These are phyloP conservation scores for Strobilomyces confusus DNA, from an alignment of 768 basidiomycete genomes.

Conservation along the genomic window DNA sequence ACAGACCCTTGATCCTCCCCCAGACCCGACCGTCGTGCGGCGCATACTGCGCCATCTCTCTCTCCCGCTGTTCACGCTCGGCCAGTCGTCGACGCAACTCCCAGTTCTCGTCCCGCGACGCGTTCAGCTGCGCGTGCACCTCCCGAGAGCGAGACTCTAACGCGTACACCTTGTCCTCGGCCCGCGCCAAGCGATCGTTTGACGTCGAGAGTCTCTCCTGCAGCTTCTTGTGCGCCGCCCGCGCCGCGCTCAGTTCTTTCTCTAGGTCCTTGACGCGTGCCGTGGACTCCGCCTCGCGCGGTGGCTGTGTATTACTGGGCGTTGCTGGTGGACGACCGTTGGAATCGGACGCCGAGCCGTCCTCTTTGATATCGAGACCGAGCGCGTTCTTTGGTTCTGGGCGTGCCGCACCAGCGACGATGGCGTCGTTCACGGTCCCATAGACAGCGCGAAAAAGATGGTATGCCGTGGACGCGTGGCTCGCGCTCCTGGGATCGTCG, in stretches of 20 bases:
- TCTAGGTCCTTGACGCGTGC: slow-evolving; percentile 23
- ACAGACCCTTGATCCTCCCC: slow-evolving; percentile 28
- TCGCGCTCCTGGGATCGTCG: slow-evolving; percentile 15
- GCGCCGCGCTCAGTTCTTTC: slow-evolving; percentile 19
- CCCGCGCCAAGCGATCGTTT: slow-evolving; percentile 8
- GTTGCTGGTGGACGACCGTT: neutral
- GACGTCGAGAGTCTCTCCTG: slow-evolving; percentile 19
- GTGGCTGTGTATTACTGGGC: neutral
- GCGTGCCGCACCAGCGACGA: slow-evolving; percentile 17
- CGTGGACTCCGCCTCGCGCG: neutral
- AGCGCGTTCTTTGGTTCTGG: slow-evolving; percentile 18
- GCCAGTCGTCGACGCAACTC: slow-evolving; percentile 21
- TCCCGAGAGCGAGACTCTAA: slow-evolving; percentile 25
- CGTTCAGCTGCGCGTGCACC: slow-evolving; percentile 16
- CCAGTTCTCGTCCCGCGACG: slow-evolving; percentile 18
- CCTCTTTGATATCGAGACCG: slow-evolving; percentile 19
- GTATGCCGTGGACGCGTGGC: slow-evolving; percentile 21
- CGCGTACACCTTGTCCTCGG: slow-evolving; percentile 12
- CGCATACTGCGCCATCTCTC: slow-evolving; percentile 13
- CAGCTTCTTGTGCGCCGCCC: slow-evolving; percentile 12
- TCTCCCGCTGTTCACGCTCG: slow-evolving; percentile 20
- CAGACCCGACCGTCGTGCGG: slow-evolving; percentile 23
- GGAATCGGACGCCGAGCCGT: neutral
- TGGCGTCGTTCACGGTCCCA: slow-evolving; percentile 20
- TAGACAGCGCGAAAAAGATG: slow-evolving; percentile 31